Evolutionary conservation across 176 grass and related monocot species (phyloP).

Genomic region (Puccinellia tenuiflora): DNA sequence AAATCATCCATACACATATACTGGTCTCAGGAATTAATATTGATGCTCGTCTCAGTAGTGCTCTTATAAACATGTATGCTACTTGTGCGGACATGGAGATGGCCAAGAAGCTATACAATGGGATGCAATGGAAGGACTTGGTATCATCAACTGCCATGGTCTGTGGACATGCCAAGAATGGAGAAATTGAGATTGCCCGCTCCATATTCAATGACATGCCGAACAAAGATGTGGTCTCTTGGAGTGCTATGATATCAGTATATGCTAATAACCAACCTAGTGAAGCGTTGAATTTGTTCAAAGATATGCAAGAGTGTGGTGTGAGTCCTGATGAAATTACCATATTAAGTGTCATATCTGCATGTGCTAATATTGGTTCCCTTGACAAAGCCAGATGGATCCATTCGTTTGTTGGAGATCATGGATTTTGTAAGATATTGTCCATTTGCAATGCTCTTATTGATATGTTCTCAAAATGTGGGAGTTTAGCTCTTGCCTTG

Average conservation of each 20-base stretch:
- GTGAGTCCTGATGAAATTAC: constrained; percentile 57
- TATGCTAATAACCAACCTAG: constrained; percentile 54
- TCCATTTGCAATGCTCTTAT: constrained; percentile 78
- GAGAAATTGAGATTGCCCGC: constrained; percentile 49
- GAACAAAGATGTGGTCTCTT: constrained; percentile 70
- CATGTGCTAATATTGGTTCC: constrained; percentile 65
- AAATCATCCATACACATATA: constrained; percentile 64
- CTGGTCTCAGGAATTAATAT: constrained; percentile 41
- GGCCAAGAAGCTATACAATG: constrained; percentile 56
- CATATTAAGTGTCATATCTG: constrained; percentile 68
- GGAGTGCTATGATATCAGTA: constrained; percentile 88
- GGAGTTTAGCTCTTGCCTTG: constrained; percentile 51
- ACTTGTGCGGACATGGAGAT: constrained; percentile 52
- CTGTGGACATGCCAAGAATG: constrained; percentile 67
- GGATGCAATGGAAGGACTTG: constrained; percentile 39
- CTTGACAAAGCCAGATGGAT: constrained; percentile 69
- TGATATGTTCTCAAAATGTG: constrained; percentile 95
- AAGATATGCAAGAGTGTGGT: constrained; percentile 49
- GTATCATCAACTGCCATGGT: constrained; percentile 70
- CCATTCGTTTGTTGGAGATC: constrained; percentile 44
- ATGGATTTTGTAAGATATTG: constrained; percentile 41
- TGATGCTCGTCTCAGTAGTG: constrained; percentile 46
- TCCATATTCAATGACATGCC: constrained; percentile 73
- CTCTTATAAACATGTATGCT: constrained; percentile 73
- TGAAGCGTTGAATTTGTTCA: constrained; percentile 67